Percentiles rank a stretch among this genome's conserved stretches.
Conservation (phyloP, 805 yeast species). For the Pichia rugopelliculosa region DNA sequence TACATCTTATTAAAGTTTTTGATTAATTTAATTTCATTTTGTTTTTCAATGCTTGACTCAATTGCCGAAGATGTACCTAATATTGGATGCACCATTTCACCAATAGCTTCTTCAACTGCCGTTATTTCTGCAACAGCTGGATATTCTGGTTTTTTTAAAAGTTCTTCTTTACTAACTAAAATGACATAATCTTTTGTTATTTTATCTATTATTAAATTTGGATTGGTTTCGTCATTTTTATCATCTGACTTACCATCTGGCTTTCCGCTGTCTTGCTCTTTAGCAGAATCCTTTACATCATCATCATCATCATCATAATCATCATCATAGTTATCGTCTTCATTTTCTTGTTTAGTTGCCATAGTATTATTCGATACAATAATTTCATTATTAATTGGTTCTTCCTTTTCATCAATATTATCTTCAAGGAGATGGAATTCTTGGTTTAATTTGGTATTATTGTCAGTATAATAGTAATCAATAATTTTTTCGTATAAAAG, state of each 20-base stretch:
- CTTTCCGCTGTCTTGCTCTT: conserved; percentile 11
- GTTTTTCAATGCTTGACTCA: conserved; percentile 36
- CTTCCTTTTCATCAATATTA: conserved; percentile 25
- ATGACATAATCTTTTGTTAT: conserved; percentile 2
- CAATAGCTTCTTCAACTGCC: conserved; percentile 27
- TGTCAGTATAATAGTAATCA: conserved; percentile 28
- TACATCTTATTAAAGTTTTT: conserved; percentile 65
- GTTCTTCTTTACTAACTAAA: conserved; percentile 12
- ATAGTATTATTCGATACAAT: neutral
- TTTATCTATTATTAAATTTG: neutral
- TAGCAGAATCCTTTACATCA: conserved; percentile 14
- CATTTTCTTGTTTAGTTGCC: neutral
- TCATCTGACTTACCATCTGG: conserved; percentile 7
- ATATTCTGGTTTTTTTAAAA: conserved; percentile 25
- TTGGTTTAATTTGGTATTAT: conserved; percentile 7
- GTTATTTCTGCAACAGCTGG: conserved; percentile 22
- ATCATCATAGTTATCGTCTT: conserved; percentile 22
- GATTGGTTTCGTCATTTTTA: neutral
- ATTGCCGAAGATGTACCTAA: conserved; percentile 30
- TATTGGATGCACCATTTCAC: conserved; percentile 29
- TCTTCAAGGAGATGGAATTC: conserved; percentile 22
- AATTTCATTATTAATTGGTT: conserved; percentile 10
- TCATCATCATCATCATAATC: conserved; percentile 22
- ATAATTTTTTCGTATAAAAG: conserved; percentile 67
- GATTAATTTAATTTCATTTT: conserved; percentile 35